These are phyloP conservation scores for Fusarium dimerum DNA, from an alignment of 2,329 filamentous ascomycete genomes.

Conservation along the genomic window DNA sequence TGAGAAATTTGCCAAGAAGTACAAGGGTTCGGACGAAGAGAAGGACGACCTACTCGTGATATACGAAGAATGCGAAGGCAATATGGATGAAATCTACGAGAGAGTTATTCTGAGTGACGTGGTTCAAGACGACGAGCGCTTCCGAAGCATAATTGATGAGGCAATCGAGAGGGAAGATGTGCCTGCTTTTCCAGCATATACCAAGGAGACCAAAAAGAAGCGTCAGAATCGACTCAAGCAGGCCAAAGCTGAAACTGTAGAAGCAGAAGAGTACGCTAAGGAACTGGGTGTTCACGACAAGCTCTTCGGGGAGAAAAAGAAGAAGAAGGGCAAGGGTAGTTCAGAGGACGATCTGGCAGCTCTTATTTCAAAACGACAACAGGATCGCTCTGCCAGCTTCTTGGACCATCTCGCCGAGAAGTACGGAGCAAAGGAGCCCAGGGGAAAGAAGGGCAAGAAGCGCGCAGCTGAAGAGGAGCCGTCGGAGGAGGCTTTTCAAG, in stretches of 20 bases:
- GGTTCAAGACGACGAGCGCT: conserved; percentile 81
- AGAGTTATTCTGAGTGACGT: conserved; percentile 85
- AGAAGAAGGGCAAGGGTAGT: conserved; percentile 41
- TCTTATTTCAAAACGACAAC: conserved; percentile 72
- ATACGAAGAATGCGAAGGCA: conserved; percentile 72
- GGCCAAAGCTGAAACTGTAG: conserved; percentile 66
- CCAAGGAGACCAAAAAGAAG: conserved; percentile 69
- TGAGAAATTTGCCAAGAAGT: conserved; percentile 71
- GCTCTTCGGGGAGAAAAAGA: conserved; percentile 56
- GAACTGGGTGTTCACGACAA: conserved; percentile 74
- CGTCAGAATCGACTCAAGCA: conserved; percentile 59
- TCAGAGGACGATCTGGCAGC: conserved; percentile 65
- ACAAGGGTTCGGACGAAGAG: conserved; percentile 88
- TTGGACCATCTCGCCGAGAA: conserved; percentile 76
- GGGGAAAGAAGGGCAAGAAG: conserved; percentile 55
- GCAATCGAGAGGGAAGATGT: conserved; percentile 75
- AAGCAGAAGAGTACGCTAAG: conserved; percentile 75
- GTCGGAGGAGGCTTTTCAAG: conserved; percentile 62
- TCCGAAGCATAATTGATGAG: conserved; percentile 75
- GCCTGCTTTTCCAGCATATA: conserved; percentile 66
- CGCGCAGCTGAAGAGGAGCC: conserved; percentile 62
- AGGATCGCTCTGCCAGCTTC: conserved; percentile 60
- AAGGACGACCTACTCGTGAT: conserved; percentile 72
- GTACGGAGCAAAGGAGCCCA: conserved; percentile 55
- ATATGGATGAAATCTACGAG: conserved; percentile 77